Percentiles rank a stretch among this genome's conserved stretches.
These are phyloP conservation scores for Malus sylvestris DNA, from an alignment of 306 rosid genomes.

Conservation along the genomic window DNA sequence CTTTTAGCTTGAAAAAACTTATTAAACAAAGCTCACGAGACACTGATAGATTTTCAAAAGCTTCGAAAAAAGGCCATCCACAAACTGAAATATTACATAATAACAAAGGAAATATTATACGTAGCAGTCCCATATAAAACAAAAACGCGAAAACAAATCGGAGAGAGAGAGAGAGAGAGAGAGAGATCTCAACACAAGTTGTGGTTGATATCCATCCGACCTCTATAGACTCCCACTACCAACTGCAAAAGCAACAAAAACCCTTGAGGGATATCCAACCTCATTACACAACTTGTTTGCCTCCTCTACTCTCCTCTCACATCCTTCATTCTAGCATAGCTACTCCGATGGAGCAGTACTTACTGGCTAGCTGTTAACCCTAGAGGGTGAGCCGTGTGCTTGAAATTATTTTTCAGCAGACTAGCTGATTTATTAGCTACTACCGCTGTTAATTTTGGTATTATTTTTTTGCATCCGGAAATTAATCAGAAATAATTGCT, in stretches of 20 bases:
- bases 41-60: slow-evolving; percentile 17
- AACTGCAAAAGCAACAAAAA: slow-evolving; percentile 13
- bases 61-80: slow-evolving; percentile 56
- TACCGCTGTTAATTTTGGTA: neutral
- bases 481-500: neutral
- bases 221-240: slow-evolving; percentile 26
- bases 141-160: slow-evolving; percentile 49
- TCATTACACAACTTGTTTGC: neutral
- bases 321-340: neutral
- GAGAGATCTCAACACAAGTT: slow-evolving; percentile 35
- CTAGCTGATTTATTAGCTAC: neutral
- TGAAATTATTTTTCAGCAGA: neutral
- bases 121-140: slow-evolving; percentile 37
- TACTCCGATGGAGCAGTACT: neutral
- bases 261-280: neutral
- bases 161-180: slow-evolving; percentile 11
- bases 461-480: neutral
- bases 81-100: slow-evolving; percentile 18
- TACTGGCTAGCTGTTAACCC: neutral
- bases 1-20: neutral
- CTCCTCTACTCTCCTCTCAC: neutral
- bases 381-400: neutral
- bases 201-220: slow-evolving; percentile 63
- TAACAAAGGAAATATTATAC: slow-evolving; percentile 8
- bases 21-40: slow-evolving; percentile 34